A percentile compares a stretch with the other conserved stretches of the same genome.
These are phyloP conservation scores for Chloroidium sp. DNA, from an alignment of 163 green algal species.

Conservation along the genomic window DNA sequence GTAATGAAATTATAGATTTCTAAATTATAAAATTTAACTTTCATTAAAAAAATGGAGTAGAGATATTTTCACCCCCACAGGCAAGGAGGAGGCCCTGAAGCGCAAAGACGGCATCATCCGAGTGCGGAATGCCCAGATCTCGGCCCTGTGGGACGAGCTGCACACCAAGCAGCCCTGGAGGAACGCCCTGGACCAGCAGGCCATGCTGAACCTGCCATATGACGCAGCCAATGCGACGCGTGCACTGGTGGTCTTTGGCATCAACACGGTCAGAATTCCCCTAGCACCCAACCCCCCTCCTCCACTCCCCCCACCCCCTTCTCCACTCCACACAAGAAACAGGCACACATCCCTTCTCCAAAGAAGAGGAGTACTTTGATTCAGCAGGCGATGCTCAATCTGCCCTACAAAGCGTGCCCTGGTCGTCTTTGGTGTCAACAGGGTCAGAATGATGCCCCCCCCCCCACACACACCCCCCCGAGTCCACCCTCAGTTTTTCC, in stretches of 20 bases:
- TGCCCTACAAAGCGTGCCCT: too few relatives aligned
- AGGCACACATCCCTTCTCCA: too few relatives aligned
- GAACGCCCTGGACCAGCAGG: slow-evolving; percentile 21
- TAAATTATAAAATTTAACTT: background rate
- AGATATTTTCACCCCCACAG: background rate
- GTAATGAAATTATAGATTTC: too few relatives aligned
- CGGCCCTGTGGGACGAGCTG: slow-evolving; percentile 46
- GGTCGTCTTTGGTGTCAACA: too few relatives aligned
- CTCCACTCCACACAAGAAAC: too few relatives aligned
- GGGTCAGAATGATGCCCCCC: too few relatives aligned
- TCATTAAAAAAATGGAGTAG: background rate
- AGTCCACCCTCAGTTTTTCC: too few relatives aligned
- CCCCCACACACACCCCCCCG: too few relatives aligned
- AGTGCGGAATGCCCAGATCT: slow-evolving; percentile 43
- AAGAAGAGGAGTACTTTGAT: too few relatives aligned
- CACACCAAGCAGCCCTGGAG: slow-evolving; percentile 45
- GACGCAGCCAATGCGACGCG: background rate
- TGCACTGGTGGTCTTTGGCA: slow-evolving; percentile 26
- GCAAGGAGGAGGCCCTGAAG: slow-evolving; percentile 26
- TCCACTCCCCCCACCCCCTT: too few relatives aligned
- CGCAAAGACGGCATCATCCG: slow-evolving; percentile 55
- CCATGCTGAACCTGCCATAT: slow-evolving; percentile 13
- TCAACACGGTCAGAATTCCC: slow-evolving; percentile 34
- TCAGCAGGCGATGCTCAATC: too few relatives aligned
- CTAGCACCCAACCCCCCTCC: too few relatives aligned